Evolutionary conservation across 2,329 filamentous ascomycete species (phyloP).

Genomic region (Moelleriella libera): DNA sequence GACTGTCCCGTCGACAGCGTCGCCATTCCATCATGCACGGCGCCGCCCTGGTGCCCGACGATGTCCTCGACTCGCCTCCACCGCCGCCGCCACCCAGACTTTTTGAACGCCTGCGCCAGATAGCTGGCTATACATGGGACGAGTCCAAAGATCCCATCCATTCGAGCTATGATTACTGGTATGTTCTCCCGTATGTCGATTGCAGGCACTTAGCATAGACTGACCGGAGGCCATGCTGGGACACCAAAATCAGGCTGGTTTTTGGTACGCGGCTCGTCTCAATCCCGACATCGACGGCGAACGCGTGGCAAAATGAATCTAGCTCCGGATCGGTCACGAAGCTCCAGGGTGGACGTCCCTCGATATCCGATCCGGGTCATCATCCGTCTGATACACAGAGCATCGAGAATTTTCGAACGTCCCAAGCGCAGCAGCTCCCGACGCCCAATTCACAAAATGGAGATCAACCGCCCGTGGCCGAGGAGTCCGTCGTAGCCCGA

Average conservation of each 20-base stretch:
- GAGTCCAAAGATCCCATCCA: conserved; percentile 44
- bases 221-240: no score
- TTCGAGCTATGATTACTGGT: conserved; percentile 82
- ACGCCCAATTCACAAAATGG: conserved; percentile 15
- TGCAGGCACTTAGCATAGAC: no score
- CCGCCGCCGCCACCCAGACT: conserved; percentile 48
- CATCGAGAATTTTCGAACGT: conserved; percentile 18
- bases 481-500: conserved; percentile 61
- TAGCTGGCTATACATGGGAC: conserved; percentile 67
- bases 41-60: conserved; percentile 32
- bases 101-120: conserved; percentile 57
- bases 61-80: conserved; percentile 49
- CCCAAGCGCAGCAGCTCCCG: conserved; percentile 12
- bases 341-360: conserved; percentile 26
- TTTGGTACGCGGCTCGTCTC: conserved; percentile 47
- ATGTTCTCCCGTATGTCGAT: conserved; percentile 10
- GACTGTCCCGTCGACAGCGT: conserved; percentile 4
- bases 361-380: conserved; percentile 23
- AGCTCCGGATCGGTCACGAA: conserved; percentile 29
- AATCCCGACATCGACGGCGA: conserved; percentile 31
- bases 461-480: conserved; percentile 36
- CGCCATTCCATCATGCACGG: conserved; percentile 32
- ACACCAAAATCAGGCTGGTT: conserved; percentile 38
- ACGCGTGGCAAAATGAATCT: conserved; percentile 27
- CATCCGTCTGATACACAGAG: conserved; percentile 13